Percentiles rank a stretch among this genome's conserved stretches.
Evolutionary conservation across 1,284 basidiomycete species (phyloP).

Genomic region (Naganishia cerealis): DNA sequence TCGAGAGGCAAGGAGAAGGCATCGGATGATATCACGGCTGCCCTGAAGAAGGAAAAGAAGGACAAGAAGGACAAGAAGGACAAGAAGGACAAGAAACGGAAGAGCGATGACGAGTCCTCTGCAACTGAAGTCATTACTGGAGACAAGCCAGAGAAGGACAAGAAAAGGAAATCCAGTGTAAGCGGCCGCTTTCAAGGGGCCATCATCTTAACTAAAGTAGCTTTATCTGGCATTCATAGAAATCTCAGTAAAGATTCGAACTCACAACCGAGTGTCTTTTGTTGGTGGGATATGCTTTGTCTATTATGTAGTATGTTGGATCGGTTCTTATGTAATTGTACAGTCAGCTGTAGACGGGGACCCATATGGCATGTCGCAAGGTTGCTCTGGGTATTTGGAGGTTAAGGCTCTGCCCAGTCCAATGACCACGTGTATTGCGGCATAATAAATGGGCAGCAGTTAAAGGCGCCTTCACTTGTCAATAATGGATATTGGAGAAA

Average conservation of each 20-base stretch:
- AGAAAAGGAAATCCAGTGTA: conserved; percentile 25
- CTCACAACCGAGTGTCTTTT: background rate
- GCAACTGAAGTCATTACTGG: background rate
- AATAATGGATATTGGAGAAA: too few relatives aligned
- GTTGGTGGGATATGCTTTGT: background rate
- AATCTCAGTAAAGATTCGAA: background rate
- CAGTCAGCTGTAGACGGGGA: too few relatives aligned
- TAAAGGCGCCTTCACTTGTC: too few relatives aligned
- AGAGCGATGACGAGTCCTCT: conserved; percentile 12
- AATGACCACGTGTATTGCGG: too few relatives aligned
- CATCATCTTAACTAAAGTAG: background rate
- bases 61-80: conserved; percentile 28
- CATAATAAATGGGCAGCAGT: too few relatives aligned
- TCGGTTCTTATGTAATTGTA: too few relatives aligned
- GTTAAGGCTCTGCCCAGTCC: too few relatives aligned
- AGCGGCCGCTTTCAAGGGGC: background rate
- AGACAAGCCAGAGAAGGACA: conserved; percentile 26
- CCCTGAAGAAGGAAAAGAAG: conserved; percentile 13
- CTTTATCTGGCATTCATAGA: background rate
- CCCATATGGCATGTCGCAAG: too few relatives aligned
- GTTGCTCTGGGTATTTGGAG: too few relatives aligned
- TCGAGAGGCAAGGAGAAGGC: conserved; percentile 25
- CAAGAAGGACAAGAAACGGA: conserved; percentile 26
- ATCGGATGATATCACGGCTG: background rate
- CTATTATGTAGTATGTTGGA: background rate